Base-by-base conservation (phyloP, 192 early-diverging fungal species). In the Backusella australiensis region DNA sequence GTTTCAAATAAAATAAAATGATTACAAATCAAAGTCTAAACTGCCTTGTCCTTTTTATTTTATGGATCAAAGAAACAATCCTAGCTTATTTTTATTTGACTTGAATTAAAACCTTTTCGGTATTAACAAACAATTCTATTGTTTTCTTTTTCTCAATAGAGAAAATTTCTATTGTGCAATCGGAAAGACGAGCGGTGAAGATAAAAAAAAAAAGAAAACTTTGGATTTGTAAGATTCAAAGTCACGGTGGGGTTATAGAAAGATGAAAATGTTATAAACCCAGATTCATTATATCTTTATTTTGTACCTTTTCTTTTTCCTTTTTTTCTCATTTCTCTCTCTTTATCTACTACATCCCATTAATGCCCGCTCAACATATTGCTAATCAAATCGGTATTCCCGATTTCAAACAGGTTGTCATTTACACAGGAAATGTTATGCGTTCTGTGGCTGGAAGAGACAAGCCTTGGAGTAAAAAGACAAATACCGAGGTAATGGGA, bases 341-440 rank as follows among this genome's bases (percentile, higher is more conserved):
- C 0, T 19, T 26, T 9, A 32, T 32, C 32, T 32, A 32, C 32
- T 32, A 32, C 21, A 63, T 44, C 12, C 9, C 23, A 63, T 63
- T 63, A 36, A 78, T 78, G 77, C 77, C 77, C 21, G 71, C 77
- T 9, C 65, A 73, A 53, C 44, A 78, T 44, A 41, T 73, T 29
- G 36, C 77, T 29, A 41, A 49, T 34, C 29, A 46, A 6, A 19
- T 74, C 15, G 65, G 42, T 69, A n/a, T 81, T 41, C 80, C 80
- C 32, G 36, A 75, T 11, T 83, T 85, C 39, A 77, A 82, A 4
- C 81, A 88, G 41, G 26, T 88, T 53, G 83, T 82, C 1, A 74
- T 88, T 26, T 86, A 83, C 75, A 88, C 87, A 21, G 87, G 87
- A 32, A 86, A 88, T 72, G 82, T 83, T 14, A 84, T 88, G 83